phyloP scores from a whole-genome alignment of 805 yeast genomes.

The Kazachstania psychrophila region DNA sequence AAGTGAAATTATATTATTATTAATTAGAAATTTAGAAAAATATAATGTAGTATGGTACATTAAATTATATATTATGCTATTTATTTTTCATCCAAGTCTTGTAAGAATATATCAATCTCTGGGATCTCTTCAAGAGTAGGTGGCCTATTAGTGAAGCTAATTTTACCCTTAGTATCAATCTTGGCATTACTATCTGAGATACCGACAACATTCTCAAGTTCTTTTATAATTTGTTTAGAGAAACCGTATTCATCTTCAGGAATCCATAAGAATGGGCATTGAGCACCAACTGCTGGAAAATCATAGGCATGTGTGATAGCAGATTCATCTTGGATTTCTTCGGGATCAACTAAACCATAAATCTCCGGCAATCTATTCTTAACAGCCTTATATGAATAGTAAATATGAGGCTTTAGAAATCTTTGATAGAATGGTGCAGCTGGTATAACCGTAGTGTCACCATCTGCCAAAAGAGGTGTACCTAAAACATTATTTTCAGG shows the following conservation, averaged over 20 bases:
- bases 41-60: background rate
- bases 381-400: constrained; percentile 41
- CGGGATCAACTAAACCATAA: constrained; percentile 41
- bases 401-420: constrained; percentile 47
- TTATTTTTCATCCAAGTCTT: too few species aligned
- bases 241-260: constrained; percentile 86
- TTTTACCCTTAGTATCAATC: constrained; percentile 42
- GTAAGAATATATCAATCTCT: constrained; percentile 1
- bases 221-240: constrained; percentile 49
- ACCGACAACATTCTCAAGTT: constrained; percentile 45
- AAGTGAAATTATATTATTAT: too few species aligned
- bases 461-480: constrained; percentile 66
- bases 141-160: constrained; percentile 43
- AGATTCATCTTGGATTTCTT: constrained; percentile 32
- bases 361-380: constrained; percentile 49
- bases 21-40: too few species aligned
- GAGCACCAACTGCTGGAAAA: constrained; percentile 61
- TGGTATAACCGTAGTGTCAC: constrained; percentile 31
- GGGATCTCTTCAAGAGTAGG: constrained; percentile 29
- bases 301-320: constrained; percentile 54
- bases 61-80: background rate
- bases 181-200: constrained; percentile 62
- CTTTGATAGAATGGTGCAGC: constrained; percentile 37
- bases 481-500: constrained; percentile 21
- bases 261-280: constrained; percentile 79